Evolutionary conservation across 495 filamentous ascomycete species (phyloP).

Genomic region (Penicillium taxi): DNA sequence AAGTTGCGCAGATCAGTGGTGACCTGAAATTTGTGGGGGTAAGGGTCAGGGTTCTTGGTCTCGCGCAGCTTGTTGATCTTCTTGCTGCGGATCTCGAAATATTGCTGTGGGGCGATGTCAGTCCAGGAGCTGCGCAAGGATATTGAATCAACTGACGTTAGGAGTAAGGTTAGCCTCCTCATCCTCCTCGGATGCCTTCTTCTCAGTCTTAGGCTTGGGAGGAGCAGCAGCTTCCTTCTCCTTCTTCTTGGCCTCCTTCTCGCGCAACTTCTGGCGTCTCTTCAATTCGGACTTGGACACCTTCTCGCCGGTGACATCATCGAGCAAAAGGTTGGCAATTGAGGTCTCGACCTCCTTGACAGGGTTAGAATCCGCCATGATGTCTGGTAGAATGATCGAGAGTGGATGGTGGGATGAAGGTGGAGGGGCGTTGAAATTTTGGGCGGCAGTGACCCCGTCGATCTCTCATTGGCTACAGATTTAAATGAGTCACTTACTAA

Average conservation of each 20-base stretch:
- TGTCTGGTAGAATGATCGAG: constrained; percentile 16
- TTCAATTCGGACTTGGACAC: constrained; percentile 87
- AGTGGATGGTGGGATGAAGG: constrained; percentile 22
- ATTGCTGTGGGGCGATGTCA: constrained; percentile 56
- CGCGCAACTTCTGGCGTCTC: constrained; percentile 87
- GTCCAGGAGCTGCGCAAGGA: background rate
- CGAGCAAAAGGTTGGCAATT: constrained; percentile 67
- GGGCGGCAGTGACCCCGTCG: constrained; percentile 27
- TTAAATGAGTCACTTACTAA: too few species aligned
- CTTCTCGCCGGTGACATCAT: constrained; percentile 79
- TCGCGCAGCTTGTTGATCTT: constrained; percentile 77
- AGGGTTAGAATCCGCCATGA: constrained; percentile 40
- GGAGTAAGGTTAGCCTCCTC: constrained; percentile 76
- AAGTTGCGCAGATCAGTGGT: constrained; percentile 72
- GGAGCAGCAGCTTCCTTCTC: constrained; percentile 73
- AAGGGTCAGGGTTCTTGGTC: constrained; percentile 76
- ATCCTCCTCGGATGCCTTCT: constrained; percentile 60
- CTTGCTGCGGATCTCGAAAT: constrained; percentile 90
- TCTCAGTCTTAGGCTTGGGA: constrained; percentile 52
- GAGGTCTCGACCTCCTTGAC: constrained; percentile 53
- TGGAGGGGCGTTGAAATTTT: constrained; percentile 31
- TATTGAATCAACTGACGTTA: constrained; percentile 55
- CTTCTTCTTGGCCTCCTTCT: constrained; percentile 79
- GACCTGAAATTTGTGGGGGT: constrained; percentile 95
- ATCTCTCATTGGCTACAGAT: constrained; percentile 26